phyloP scores from a whole-genome alignment of 768 basidiomycete species.

The Suillus bovinus region DNA sequence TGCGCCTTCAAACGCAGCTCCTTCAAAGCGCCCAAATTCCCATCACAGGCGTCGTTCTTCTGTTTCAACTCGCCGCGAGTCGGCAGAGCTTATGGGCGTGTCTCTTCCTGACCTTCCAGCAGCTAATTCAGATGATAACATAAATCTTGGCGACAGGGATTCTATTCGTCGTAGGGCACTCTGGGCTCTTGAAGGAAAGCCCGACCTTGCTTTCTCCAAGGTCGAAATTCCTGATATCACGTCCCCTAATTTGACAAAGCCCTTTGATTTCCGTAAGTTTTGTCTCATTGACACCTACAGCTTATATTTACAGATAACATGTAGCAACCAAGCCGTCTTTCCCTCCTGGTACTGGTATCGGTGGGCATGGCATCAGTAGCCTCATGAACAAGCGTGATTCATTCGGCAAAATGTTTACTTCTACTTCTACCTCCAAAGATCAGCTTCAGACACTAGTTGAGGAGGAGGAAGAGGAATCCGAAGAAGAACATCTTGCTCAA shows the following conservation, averaged over 20 bases:
- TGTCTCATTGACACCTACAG: conserved; percentile 10
- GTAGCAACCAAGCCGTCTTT: conserved; percentile 64
- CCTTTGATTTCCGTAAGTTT: conserved; percentile 69
- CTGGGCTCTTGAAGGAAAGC: conserved; percentile 85
- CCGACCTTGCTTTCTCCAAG: conserved; percentile 65
- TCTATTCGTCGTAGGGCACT: conserved; percentile 82
- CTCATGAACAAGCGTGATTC: conserved; percentile 75
- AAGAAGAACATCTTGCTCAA: conserved; percentile 15
- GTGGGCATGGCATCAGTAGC: conserved; percentile 42
- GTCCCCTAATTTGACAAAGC: conserved; percentile 55
- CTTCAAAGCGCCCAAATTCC: conserved; percentile 61
- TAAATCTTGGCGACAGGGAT: conserved; percentile 71
- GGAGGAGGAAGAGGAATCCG: conserved; percentile 49
- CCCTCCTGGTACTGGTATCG: conserved; percentile 45
- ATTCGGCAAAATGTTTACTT: conserved; percentile 64
- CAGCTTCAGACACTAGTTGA: conserved; percentile 78
- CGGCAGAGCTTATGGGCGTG: conserved; percentile 89
- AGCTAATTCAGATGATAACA: conserved; percentile 62
- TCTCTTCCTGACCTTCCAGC: conserved; percentile 65
- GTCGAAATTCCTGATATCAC: conserved; percentile 84
- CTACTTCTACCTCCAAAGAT: conserved; percentile 69
- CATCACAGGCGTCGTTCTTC: conserved; percentile 86
- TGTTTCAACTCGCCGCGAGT: conserved; percentile 87
- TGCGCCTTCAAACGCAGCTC: conserved; percentile 21
- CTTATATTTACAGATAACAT: conserved; percentile 1